Evolutionary conservation across 768 basidiomycete genomes (phyloP).

Genomic region (Suillus subalutaceus): DNA sequence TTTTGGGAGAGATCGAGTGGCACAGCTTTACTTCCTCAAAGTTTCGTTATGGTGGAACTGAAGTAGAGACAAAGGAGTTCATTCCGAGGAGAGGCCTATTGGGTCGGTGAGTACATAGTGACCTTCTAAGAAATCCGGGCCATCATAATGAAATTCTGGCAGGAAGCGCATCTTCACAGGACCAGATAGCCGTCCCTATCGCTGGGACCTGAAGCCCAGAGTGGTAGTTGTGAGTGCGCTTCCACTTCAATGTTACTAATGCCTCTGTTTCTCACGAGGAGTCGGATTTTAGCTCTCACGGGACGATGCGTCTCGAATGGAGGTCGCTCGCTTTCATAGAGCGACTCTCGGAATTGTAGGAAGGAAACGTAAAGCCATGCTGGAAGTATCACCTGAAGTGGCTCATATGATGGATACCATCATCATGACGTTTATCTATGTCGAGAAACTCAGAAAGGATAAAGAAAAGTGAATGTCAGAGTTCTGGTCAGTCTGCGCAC

Average conservation of each 20-base stretch:
- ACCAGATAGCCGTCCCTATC: constrained; percentile 9
- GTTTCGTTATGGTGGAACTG: constrained; percentile 32
- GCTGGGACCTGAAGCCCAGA: background rate
- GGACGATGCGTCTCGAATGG: constrained; percentile 17
- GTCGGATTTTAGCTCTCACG: constrained; percentile 11
- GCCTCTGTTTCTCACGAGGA: background rate
- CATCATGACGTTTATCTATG: constrained; percentile 19
- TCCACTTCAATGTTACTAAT: background rate
- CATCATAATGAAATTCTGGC: background rate
- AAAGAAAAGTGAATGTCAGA: background rate
- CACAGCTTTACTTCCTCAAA: constrained; percentile 30
- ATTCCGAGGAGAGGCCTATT: constrained; percentile 26
- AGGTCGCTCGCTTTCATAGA: constrained; percentile 26
- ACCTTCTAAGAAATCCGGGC: background rate
- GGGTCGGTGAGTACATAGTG: constrained; percentile 22
- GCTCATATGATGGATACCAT: constrained; percentile 16
- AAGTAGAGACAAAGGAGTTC: constrained; percentile 29
- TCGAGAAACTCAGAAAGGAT: constrained; percentile 16
- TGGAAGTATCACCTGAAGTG: constrained; percentile 15
- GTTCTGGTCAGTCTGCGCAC: too few species aligned
- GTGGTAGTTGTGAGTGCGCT: constrained; percentile 4
- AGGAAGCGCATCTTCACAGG: constrained; percentile 9
- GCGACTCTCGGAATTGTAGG: constrained; percentile 14
- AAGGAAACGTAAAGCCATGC: constrained; percentile 6
- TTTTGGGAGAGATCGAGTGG: constrained; percentile 40